Evolutionary conservation across 2,329 filamentous ascomycete genomes (phyloP).

Genomic region (Blumeriella jaapii): DNA sequence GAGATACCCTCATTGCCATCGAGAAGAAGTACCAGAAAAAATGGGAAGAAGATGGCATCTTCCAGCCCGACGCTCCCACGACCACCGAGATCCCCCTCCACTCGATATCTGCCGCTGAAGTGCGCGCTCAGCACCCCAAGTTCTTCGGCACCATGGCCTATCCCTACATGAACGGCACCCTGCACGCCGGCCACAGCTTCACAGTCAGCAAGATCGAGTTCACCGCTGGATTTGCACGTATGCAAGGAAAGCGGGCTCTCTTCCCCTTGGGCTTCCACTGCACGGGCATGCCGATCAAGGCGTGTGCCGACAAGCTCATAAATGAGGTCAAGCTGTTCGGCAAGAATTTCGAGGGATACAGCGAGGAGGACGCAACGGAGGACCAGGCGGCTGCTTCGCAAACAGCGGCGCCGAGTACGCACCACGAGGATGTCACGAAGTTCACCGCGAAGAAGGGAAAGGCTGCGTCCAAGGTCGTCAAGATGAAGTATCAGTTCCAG

Average conservation of each 20-base stretch:
- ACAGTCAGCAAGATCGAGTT: slow-evolving; percentile 92
- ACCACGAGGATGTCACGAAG: slow-evolving; percentile 77
- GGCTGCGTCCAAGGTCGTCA: slow-evolving; percentile 76
- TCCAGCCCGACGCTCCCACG: slow-evolving; percentile 77
- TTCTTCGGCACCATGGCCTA: slow-evolving; percentile 77
- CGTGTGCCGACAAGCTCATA: slow-evolving; percentile 87
- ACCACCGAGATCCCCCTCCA: slow-evolving; percentile 65
- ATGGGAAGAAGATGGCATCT: slow-evolving; percentile 69
- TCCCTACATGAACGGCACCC: slow-evolving; percentile 76
- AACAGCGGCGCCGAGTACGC: slow-evolving; percentile 49
- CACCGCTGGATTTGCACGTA: slow-evolving; percentile 70
- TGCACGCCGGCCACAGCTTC: slow-evolving; percentile 89
- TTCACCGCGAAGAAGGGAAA: slow-evolving; percentile 91
- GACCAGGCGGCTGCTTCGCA: slow-evolving; percentile 38
- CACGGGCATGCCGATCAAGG: slow-evolving; percentile 97
- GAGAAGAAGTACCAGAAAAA: slow-evolving; percentile 88
- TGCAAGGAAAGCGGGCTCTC: slow-evolving; percentile 78
- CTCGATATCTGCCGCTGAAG: slow-evolving; percentile 59
- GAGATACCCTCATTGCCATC: slow-evolving; percentile 66
- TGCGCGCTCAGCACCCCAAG: slow-evolving; percentile 76
- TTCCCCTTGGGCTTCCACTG: slow-evolving; percentile 94
- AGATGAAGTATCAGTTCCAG: slow-evolving; percentile 92
- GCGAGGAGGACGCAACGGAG: slow-evolving; percentile 44
- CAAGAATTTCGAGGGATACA: slow-evolving; percentile 69
- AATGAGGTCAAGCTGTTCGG: slow-evolving; percentile 87